phyloP scores from a whole-genome alignment of 1,284 basidiomycete species.

The Microstroma glucosiphilum region DNA sequence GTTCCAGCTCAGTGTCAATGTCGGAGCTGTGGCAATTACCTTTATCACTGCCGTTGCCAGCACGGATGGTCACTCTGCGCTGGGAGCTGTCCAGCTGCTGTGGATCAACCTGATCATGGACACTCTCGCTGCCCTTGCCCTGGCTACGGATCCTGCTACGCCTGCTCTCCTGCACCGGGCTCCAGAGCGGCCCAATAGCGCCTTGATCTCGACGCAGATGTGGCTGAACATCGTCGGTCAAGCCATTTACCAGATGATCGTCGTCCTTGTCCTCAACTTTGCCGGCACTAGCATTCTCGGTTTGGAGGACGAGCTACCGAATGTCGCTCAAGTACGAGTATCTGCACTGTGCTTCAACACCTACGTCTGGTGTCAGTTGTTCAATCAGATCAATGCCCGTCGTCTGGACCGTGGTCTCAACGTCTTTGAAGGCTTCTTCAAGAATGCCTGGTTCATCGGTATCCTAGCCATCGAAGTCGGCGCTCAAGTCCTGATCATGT shows the following conservation, averaged over 20 bases:
- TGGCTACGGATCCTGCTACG: constrained; percentile 90
- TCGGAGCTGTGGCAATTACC: constrained; percentile 89
- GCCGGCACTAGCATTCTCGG: constrained; percentile 65
- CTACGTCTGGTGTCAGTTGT: constrained; percentile 74
- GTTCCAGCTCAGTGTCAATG: constrained; percentile 94
- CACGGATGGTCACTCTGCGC: constrained; percentile 67
- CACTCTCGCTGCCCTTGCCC: constrained; percentile 91
- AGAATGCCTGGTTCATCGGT: constrained; percentile 78
- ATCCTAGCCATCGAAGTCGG: constrained; percentile 81
- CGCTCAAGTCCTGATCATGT: constrained; percentile 81
- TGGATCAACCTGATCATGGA: constrained; percentile 96
- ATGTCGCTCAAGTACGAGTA: constrained; percentile 29
- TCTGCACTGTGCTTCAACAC: constrained; percentile 90
- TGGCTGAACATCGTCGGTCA: constrained; percentile 86
- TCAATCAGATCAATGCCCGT: constrained; percentile 85
- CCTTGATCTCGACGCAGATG: constrained; percentile 75
- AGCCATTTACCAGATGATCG: constrained; percentile 74
- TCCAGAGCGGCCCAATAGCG: constrained; percentile 79
- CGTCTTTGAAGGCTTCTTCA: constrained; percentile 74
- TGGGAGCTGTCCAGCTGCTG: constrained; percentile 88
- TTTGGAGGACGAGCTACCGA: constrained; percentile 31
- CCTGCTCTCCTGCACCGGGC: constrained; percentile 75
- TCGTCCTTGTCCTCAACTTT: constrained; percentile 87
- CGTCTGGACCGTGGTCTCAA: constrained; percentile 79
- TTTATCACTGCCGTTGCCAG: constrained; percentile 84